A percentile compares a stretch with the other conserved stretches of the same genome.
phyloP scores from a whole-genome alignment of 352 stramenopile species.

The Peronospora tabacina region DNA sequence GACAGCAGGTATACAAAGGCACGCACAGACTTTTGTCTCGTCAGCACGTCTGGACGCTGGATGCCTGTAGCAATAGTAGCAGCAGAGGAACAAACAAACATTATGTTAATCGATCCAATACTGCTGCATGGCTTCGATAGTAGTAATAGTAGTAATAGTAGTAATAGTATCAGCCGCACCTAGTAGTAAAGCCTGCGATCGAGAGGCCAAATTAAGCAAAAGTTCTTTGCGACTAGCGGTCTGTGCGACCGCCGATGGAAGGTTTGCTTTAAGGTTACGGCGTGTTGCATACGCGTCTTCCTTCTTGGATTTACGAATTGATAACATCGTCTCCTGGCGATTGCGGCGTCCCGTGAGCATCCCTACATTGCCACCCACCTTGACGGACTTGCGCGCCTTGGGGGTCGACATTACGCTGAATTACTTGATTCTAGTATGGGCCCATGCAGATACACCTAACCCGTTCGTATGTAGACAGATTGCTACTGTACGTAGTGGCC shows the following conservation, averaged over 20 bases:
- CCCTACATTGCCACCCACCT: constrained; percentile 53
- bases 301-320: constrained; percentile 85
- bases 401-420: constrained; percentile 27
- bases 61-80: constrained; percentile 38
- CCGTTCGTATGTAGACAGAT: constrained; percentile 1
- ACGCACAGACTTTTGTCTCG: constrained; percentile 77
- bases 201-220: constrained; percentile 70
- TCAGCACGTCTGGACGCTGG: constrained; percentile 63
- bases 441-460: too few species aligned
- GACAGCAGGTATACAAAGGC: constrained; percentile 84
- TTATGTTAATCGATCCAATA: background rate
- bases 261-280: constrained; percentile 79
- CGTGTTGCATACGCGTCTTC: constrained; percentile 83
- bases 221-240: constrained; percentile 56
- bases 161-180: constrained; percentile 14
- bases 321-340: constrained; percentile 80
- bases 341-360: constrained; percentile 76
- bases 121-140: background rate
- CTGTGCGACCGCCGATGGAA: constrained; percentile 34
- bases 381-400: constrained; percentile 66
- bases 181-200: constrained; percentile 71
- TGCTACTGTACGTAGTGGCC: background rate
- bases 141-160: too few species aligned
- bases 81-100: background rate
- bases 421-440: constrained; percentile 20